Evolutionary conservation across 1,284 basidiomycete species (phyloP), one percentile per base, ranked within the genome.

Genomic region (Apiotrichum porosum): DNA sequence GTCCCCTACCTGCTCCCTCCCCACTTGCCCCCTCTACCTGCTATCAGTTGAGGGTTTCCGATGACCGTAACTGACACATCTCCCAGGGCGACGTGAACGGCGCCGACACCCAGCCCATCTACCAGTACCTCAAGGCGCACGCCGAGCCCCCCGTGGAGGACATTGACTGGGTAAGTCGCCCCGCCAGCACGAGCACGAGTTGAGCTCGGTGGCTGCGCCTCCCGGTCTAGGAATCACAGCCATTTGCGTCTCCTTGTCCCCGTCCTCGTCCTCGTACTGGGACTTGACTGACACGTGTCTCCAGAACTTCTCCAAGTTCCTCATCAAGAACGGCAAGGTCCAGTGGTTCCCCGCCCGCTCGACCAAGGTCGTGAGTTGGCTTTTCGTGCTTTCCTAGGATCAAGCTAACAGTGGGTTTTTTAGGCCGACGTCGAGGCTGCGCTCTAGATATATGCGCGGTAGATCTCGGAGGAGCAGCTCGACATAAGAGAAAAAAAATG

Each of bases 241-340:
- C n/a, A n/a, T n/a, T n/a, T n/a, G n/a, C n/a, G n/a, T n/a, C n/a
- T n/a, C n/a, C n/a, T n/a, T n/a, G n/a, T n/a, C n/a, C n/a, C n/a
- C n/a, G n/a, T n/a, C n/a, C n/a, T n/a, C n/a, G n/a, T n/a, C n/a
- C n/a, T n/a, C n/a, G n/a, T n/a, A n/a, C n/a, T n/a, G n/a, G n/a
- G n/a, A n/a, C n/a, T n/a, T n/a, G n/a, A n/a, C n/a, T n/a, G n/a
- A n/a, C n/a, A n/a, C n/a, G n/a, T n/a, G n/a, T n/a, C n/a, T n/a
- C 54, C 63, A 66, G 76, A 75, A 72, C 65, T 73, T 73, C 41
- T 69, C 71, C 61, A 75, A 74, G 57, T 78, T 78, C 68, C 64
- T 78, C 24, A 61, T 79, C 49, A 74, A 73, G 57, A 54, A 75
- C 26, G 77, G 77, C 42, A 72, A 77, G 47, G 73, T 78, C 54